phyloP scores from a whole-genome alignment of 805 yeast genomes.

The Candida verbasci region DNA sequence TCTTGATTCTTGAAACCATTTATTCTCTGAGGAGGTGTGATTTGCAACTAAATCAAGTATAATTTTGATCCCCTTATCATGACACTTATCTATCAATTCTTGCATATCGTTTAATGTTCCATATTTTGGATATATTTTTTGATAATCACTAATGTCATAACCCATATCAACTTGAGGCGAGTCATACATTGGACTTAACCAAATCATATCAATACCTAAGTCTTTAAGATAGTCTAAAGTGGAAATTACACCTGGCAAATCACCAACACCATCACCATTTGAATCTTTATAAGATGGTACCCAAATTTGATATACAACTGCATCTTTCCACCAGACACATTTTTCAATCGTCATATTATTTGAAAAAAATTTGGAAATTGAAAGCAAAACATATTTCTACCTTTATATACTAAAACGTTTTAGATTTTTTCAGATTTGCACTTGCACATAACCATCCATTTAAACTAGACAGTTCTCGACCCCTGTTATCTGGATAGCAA shows the following conservation, averaged over 20 bases:
- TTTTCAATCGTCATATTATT: too few relatives aligned
- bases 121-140: conserved; percentile 46
- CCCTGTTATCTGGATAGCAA: too few relatives aligned
- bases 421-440: too few relatives aligned
- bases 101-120: conserved; percentile 55
- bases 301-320: conserved; percentile 54
- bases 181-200: conserved; percentile 43
- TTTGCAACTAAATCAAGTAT: conserved; percentile 55
- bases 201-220: conserved; percentile 44
- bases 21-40: conserved; percentile 53
- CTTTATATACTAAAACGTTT: too few relatives aligned
- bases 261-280: conserved; percentile 58
- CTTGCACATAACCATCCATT: too few relatives aligned
- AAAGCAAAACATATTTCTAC: too few relatives aligned
- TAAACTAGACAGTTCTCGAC: too few relatives aligned
- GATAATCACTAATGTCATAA: conserved; percentile 54
- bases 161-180: conserved; percentile 64
- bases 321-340: conserved; percentile 66
- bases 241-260: conserved; percentile 49
- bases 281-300: conserved; percentile 59
- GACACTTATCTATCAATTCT: conserved; percentile 41
- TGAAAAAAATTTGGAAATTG: too few relatives aligned
- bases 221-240: conserved; percentile 47
- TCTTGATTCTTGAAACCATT: conserved; percentile 55
- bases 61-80: conserved; percentile 47